Percentiles rank a stretch among this genome's conserved stretches.
These are phyloP conservation scores for Solanum acaule DNA, from an alignment of 257 asterid genomes.

Conservation along the genomic window DNA sequence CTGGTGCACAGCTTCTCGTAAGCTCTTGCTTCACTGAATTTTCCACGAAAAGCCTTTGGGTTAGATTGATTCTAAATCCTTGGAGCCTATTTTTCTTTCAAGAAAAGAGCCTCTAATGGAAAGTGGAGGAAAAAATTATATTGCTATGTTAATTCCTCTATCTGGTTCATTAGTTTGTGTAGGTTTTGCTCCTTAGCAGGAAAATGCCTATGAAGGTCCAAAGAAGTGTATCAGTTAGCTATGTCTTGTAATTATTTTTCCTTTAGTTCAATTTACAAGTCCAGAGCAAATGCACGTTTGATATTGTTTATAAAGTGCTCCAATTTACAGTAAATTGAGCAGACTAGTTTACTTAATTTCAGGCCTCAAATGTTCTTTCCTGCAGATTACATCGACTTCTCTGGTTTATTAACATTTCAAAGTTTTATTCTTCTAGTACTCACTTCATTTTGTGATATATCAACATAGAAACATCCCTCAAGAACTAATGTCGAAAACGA, in stretches of 20 bases:
- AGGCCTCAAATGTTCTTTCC: background rate
- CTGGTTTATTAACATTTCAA: background rate
- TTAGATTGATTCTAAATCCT: background rate
- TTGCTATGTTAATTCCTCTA: background rate
- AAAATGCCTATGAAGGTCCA: background rate
- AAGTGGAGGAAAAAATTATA: background rate
- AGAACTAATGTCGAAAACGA: background rate
- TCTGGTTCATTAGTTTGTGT: background rate
- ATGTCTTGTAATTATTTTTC: background rate
- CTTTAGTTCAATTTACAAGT: background rate
- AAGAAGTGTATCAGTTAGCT: background rate
- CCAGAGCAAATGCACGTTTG: background rate
- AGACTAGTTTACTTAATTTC: background rate
- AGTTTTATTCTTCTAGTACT: background rate
- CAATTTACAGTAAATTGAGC: background rate
- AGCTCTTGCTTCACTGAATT: constrained; percentile 11
- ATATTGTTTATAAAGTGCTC: background rate
- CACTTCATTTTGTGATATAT: background rate
- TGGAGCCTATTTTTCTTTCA: background rate
- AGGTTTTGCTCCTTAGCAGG: background rate
- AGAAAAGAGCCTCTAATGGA: background rate
- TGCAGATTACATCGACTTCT: background rate
- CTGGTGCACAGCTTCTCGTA: constrained; percentile 64
- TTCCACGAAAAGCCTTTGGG: background rate
- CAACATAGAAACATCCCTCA: background rate